These are phyloP conservation scores for Hexamita inflata DNA, from an alignment of 208 protist genomes.

Conservation along the genomic window DNA sequence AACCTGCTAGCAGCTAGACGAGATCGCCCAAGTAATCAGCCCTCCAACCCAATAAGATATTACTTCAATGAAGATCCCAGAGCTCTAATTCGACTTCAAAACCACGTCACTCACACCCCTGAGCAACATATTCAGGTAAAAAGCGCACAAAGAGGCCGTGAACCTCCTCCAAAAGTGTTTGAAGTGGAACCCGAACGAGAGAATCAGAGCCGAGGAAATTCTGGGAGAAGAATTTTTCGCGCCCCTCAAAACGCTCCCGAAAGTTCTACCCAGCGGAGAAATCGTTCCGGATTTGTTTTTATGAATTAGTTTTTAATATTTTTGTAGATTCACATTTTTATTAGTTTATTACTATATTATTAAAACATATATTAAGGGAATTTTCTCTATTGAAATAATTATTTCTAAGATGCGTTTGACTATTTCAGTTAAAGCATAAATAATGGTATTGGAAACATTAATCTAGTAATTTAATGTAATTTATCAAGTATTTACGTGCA, in stretches of 20 bases:
- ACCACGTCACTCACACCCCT: constrained; percentile 76
- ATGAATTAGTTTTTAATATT: too few species aligned
- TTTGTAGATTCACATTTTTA: too few species aligned
- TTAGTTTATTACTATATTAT: too few species aligned
- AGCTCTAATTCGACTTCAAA: constrained; percentile 61
- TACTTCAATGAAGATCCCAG: constrained; percentile 69
- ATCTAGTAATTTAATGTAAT: too few species aligned
- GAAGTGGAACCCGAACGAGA: constrained; percentile 16
- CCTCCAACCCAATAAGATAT: constrained; percentile 59
- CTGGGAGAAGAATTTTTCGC: constrained; percentile 19
- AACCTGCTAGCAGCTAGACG: background rate
- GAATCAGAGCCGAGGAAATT: background rate
- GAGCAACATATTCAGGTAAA: constrained; percentile 53
- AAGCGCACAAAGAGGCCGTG: constrained; percentile 14
- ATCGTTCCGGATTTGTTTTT: too few species aligned
- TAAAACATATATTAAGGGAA: too few species aligned
- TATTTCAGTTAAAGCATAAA: too few species aligned
- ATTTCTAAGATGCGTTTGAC: too few species aligned
- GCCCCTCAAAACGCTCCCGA: constrained; percentile 9
- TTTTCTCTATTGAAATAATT: too few species aligned
- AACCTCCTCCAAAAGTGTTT: constrained; percentile 13
- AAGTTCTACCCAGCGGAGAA: background rate
- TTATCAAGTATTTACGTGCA: too few species aligned
- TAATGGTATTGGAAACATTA: too few species aligned
- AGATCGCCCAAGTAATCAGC: constrained; percentile 44